Conservation (phyloP, 2,329 filamentous ascomycete species). For the Colletotrichum shisoi region DNA sequence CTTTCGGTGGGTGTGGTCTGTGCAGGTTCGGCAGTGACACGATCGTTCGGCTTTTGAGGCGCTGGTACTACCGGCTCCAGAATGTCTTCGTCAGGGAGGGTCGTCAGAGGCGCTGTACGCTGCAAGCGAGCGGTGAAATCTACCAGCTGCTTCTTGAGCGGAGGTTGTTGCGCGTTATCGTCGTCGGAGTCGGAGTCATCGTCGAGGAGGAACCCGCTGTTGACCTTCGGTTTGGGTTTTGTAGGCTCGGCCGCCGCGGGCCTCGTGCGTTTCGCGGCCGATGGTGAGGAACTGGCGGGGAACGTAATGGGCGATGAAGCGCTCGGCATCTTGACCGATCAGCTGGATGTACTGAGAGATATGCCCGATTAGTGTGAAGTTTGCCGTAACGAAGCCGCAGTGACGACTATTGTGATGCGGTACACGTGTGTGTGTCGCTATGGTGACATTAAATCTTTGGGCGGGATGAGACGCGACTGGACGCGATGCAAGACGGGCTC, state of each 20-base stretch:
- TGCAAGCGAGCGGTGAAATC: constrained; percentile 28
- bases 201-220: constrained; percentile 53
- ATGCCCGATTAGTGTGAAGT: neutral
- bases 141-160: constrained; percentile 39
- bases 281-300: constrained; percentile 58
- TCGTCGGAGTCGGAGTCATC: constrained; percentile 47
- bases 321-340: constrained; percentile 58
- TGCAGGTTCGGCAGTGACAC: neutral
- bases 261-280: constrained; percentile 48
- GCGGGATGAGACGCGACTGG: constrained; percentile 27
- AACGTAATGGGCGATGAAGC: constrained; percentile 67
- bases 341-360: neutral
- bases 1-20: neutral
- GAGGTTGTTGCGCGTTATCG: constrained; percentile 38
- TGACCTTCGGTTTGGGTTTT: constrained; percentile 45
- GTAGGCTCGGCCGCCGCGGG: constrained; percentile 49
- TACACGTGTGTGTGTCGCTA: constrained; percentile 3
- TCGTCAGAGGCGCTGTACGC: constrained; percentile 10
- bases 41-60: neutral
- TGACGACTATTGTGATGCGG: neutral
- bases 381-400: neutral
- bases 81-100: constrained; percentile 4
- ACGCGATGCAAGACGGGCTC: constrained; percentile 20
- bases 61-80: neutral
- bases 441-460: constrained; percentile 19